Base-by-base conservation (phyloP, 2,329 filamentous ascomycete species). In the Dothideomycetidae sp. region DNA sequence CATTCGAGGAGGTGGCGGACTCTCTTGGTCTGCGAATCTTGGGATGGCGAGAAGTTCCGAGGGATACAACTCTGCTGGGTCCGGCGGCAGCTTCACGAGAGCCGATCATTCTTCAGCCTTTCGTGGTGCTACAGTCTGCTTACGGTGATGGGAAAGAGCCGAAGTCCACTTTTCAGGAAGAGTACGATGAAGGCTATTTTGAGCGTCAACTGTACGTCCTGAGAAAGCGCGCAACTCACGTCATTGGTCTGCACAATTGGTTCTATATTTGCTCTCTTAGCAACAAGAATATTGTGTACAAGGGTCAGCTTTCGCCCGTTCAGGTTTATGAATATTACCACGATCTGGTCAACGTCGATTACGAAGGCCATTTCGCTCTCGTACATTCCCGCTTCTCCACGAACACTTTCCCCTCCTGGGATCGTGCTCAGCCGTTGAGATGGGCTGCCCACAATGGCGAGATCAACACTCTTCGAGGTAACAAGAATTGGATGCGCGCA, bases 401-500 rank as follows among this genome's bases (percentile, higher is more conserved):
- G 43, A 96, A 96, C 68, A 96, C 88, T 36, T 96, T 96, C 63
- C 88, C 88, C 13, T 93, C 85, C 1, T 96, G 88, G 88, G 90
- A 96, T 61, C 81, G 88, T 64, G 90, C 88, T 44, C 88, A 96
- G 66, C 88, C 88, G 45, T 67, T 96, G 46, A 76, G 88, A 62
- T 96, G 88, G 88, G 86, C 86, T 47, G 88, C 88, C 53, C 88
- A 96, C 68, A 96, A 96, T 59, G 88, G 88, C 69, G 88, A 96
- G 65, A 96, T 96, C 57, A 96, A 96, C 62, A 96, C 88, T 2
- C 67, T 96, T 44, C 81, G 88, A 56, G 88, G 88, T 44, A 96
- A 96, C 68, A 96, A 96, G 71, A 96, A 96, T 64, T 96, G 88
- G 88, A 96, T 96, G 88, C 80, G 86, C 50, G 88, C 88, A 44